A percentile compares a stretch with the other conserved stretches of the same genome.
These are phyloP conservation scores for Fusarium phyllophilum DNA, from an alignment of 2,329 filamentous ascomycete genomes.

Conservation along the genomic window DNA sequence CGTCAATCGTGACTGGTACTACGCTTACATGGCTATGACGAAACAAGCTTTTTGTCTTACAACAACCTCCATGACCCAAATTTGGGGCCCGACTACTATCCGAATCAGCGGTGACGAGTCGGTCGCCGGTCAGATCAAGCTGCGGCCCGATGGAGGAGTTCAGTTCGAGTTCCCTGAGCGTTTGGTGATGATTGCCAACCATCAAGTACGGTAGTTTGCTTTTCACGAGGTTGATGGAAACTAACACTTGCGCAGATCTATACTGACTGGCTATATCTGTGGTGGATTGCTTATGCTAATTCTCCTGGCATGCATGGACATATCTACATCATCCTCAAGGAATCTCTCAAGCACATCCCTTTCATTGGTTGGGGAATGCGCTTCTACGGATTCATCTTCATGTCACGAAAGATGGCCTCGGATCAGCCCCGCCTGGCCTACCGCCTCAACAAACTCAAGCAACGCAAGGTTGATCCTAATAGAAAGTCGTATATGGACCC, in stretches of 20 bases:
- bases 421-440: conserved; percentile 81
- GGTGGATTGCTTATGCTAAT: conserved; percentile 92
- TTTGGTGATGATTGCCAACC: conserved; percentile 86
- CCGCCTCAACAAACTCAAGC: conserved; percentile 76
- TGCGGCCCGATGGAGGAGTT: conserved; percentile 76
- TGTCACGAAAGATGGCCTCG: conserved; percentile 87
- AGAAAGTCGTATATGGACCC: conserved; percentile 72
- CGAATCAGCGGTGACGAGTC: conserved; percentile 85
- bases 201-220: conserved; percentile 68
- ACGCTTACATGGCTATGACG: conserved; percentile 87
- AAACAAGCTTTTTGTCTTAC: conserved; percentile 85
- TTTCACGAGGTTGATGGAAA: neutral
- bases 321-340: conserved; percentile 90
- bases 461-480: conserved; percentile 61
- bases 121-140: conserved; percentile 77
- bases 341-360: conserved; percentile 84
- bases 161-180: conserved; percentile 84
- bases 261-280: conserved; percentile 91
- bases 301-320: conserved; percentile 81
- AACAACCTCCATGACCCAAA: conserved; percentile 82
- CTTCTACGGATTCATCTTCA: conserved; percentile 90
- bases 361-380: conserved; percentile 83
- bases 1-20: conserved; percentile 80
- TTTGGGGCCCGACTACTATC: conserved; percentile 87
- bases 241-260: conserved; percentile 66